These are phyloP conservation scores for Linnemannia zychae DNA, from an alignment of 192 early-diverging fungal genomes.

Conservation along the genomic window DNA sequence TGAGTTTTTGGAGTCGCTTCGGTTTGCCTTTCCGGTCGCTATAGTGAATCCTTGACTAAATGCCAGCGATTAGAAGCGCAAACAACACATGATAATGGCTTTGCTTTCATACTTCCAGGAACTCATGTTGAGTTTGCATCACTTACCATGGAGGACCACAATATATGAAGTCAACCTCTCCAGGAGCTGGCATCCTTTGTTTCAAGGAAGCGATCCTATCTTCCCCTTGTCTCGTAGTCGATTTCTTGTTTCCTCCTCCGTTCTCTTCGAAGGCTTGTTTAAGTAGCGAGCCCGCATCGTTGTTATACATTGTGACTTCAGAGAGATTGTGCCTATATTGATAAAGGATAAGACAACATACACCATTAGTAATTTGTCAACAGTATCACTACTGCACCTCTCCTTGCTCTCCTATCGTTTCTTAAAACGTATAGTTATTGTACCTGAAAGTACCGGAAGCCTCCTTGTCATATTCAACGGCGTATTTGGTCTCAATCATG, in stretches of 20 bases:
- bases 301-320: constrained; percentile 68
- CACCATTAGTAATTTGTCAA: constrained; percentile 10
- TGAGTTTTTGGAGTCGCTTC: constrained; percentile 76
- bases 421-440: neutral
- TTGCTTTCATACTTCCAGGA: too few relatives aligned
- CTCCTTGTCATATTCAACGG: constrained; percentile 72
- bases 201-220: constrained; percentile 52
- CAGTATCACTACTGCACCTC: neutral
- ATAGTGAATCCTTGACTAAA: constrained; percentile 76
- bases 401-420: neutral
- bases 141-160: constrained; percentile 76
- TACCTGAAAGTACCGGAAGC: constrained; percentile 73
- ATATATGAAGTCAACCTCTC: constrained; percentile 78
- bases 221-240: constrained; percentile 52
- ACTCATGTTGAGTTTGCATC: neutral
- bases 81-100: neutral
- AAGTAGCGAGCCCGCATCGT: constrained; percentile 73
- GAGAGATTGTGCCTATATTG: constrained; percentile 70
- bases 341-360: neutral
- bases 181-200: constrained; percentile 68
- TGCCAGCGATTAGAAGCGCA: neutral
- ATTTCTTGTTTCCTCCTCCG: constrained; percentile 30
- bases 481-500: constrained; percentile 71
- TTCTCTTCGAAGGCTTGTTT: constrained; percentile 71
- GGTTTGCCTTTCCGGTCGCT: constrained; percentile 71